Conservation (phyloP, 768 basidiomycete genomes). For the Tephrocybe sp. region DNA sequence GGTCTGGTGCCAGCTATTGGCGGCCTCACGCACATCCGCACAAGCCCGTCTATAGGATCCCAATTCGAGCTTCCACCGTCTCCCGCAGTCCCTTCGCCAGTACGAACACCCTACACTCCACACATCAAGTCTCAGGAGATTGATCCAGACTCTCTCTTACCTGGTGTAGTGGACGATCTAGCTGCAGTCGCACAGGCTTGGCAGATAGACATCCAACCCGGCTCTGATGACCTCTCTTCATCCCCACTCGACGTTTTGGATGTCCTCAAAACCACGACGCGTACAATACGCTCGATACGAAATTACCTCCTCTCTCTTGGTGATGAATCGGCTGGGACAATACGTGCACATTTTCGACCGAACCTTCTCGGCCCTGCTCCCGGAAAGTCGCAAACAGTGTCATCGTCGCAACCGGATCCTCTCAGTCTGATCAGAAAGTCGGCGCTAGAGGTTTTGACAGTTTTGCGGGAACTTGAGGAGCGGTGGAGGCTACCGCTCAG, state of each 20-base stretch:
- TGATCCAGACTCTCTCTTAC: constrained; percentile 76
- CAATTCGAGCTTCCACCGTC: constrained; percentile 73
- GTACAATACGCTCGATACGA: constrained; percentile 77
- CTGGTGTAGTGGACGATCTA: constrained; percentile 77
- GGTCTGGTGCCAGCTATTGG: constrained; percentile 81
- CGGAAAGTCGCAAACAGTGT: constrained; percentile 35
- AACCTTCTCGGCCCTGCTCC: constrained; percentile 39
- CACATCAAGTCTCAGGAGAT: constrained; percentile 67
- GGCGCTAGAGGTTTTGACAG: constrained; percentile 81
- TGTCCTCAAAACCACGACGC: constrained; percentile 76
- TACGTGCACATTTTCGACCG: constrained; percentile 59
- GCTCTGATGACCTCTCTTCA: constrained; percentile 12
- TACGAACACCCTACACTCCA: constrained; percentile 46
- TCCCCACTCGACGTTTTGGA: constrained; percentile 59
- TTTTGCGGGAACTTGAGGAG: constrained; percentile 82
- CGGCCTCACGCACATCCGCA: constrained; percentile 46
- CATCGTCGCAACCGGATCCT: constrained; percentile 48
- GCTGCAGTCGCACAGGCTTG: constrained; percentile 62
- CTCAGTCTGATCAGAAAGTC: constrained; percentile 69
- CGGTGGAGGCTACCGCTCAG: constrained; percentile 68
- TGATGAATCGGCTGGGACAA: constrained; percentile 62
- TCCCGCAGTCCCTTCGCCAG: constrained; percentile 51
- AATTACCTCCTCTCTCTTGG: constrained; percentile 84
- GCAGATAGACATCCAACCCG: constrained; percentile 40
- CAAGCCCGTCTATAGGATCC: constrained; percentile 39